phyloP scores from a whole-genome alignment of 129 eudicot genomes.

The Arctium lappa region DNA sequence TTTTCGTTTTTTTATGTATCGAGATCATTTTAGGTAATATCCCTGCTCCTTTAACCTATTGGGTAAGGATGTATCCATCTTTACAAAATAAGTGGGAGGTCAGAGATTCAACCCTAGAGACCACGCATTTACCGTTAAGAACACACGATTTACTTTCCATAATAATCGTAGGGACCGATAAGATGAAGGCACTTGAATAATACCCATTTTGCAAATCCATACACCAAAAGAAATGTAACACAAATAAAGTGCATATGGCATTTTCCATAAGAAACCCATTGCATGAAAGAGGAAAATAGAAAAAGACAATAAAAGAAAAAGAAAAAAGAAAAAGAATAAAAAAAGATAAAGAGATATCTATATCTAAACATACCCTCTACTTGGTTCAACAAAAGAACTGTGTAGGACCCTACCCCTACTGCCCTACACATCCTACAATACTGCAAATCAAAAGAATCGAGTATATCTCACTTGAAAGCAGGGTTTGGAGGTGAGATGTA shows the following conservation, averaged over 20 bases:
- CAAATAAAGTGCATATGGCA: constrained; percentile 9
- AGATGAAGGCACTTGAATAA: background rate
- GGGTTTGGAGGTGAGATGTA: background rate
- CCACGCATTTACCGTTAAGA: background rate
- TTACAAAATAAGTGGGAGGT: background rate
- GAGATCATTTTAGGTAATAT: no score
- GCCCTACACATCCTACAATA: constrained; percentile 18
- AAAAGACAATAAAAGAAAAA: background rate
- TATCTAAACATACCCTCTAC: constrained; percentile 23
- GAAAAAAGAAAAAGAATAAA: background rate
- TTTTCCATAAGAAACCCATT: constrained; percentile 19
- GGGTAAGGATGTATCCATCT: no score
- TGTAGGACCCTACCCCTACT: constrained; percentile 5
- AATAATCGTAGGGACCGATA: background rate
- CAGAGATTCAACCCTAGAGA: background rate
- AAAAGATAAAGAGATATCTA: constrained; percentile 6
- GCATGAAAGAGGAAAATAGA: background rate
- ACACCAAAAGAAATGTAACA: background rate
- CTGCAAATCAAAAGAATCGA: background rate
- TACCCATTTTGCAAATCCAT: background rate
- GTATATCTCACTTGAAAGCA: background rate
- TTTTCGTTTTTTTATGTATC: no score
- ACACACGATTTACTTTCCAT: background rate
- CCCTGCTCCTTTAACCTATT: no score
- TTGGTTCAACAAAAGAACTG: constrained; percentile 1